Evolutionary conservation across 2,329 filamentous ascomycete species (phyloP), one percentile per base, ranked within the genome.

Genomic region (Cytospora paraplurivora): DNA sequence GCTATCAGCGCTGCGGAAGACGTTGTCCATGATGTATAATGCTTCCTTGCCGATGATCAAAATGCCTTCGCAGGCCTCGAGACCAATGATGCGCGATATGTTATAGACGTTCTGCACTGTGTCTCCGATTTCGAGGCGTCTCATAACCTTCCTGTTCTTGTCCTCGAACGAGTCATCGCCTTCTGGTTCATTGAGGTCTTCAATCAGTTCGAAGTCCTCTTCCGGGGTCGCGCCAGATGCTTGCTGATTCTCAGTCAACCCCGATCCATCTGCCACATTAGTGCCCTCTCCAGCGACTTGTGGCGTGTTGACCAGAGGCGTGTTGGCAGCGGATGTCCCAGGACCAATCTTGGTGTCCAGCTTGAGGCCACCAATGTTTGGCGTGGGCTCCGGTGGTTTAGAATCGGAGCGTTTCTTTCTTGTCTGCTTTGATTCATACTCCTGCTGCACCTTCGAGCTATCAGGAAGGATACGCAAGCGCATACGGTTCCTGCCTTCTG

Each of bases 101-200:
- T 99, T 99, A 81, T 92, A 96, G 1, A 97, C 92, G 62, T 92
- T 90, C 73, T 97, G 92, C 1, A 99, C 94, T 62, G 93, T 86
- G 71, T 99, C 95, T 6, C 93, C 93, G 13, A 90, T 89, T 69
- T 97, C 90, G 12, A 99, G 82, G 67, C 92, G 94, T 58, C 95
- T 86, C 92, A 98, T 96, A 52, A 99, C 94, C 75, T 97, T 97
- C 52, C 96, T 86, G 72, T 99, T 98, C 79, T 97, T 98, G 75
- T 99, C 96, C 76, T 99, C 96, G 67, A 96, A 96, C 1, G 88
- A 89, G 68, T 89, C 87, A 15, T 88, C 85, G 1, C 77, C 81
- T 53, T 95, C 92, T 33, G 91, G 87, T 62, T 94, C 90, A 70
- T 93, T 93, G 0, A 94, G 93, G 66, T 97, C 94, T 65, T 98